phyloP scores from a whole-genome alignment of 1,284 basidiomycete genomes.

The Ganoderma lucidum region DNA sequence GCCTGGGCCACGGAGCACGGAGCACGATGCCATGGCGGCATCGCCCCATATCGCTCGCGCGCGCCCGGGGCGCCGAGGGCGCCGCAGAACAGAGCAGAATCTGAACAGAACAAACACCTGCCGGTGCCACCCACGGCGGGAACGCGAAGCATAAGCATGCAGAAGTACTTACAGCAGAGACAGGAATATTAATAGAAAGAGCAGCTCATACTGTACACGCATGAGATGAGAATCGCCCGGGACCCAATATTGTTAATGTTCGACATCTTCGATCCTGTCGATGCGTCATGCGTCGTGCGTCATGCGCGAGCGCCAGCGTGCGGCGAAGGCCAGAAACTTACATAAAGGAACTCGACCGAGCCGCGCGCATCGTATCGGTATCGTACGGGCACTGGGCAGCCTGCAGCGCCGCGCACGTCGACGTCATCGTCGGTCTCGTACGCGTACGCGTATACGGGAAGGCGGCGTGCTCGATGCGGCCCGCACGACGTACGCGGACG shows the following conservation, averaged over 20 bases:
- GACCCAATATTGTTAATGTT: too few relatives aligned
- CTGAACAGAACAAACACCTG: too few relatives aligned
- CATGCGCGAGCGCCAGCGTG: too few relatives aligned
- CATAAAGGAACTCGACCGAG: too few relatives aligned
- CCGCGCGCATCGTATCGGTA: too few relatives aligned
- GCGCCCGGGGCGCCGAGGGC: constrained; percentile 1
- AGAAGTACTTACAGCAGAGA: not conserved
- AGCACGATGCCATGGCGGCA: too few relatives aligned
- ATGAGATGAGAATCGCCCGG: not conserved
- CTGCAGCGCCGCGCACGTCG: not conserved
- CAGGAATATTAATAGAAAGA: not conserved
- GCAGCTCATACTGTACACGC: too few relatives aligned
- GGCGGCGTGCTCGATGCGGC: not conserved
- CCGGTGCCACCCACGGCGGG: not conserved
- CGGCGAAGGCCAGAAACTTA: too few relatives aligned
- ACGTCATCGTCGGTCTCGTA: not conserved
- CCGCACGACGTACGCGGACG: not conserved
- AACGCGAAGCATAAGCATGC: too few relatives aligned
- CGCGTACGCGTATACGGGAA: not conserved
- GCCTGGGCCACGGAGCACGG: not conserved
- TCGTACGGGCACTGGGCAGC: too few relatives aligned
- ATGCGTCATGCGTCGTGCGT: too few relatives aligned
- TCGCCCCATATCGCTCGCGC: not conserved
- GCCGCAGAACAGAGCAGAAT: not conserved
- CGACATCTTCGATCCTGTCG: too few relatives aligned